A percentile compares a stretch with the other conserved stretches of the same genome.
These are phyloP conservation scores for Aspergillus sp. DNA, from an alignment of 2,329 filamentous ascomycete genomes.

Conservation along the genomic window DNA sequence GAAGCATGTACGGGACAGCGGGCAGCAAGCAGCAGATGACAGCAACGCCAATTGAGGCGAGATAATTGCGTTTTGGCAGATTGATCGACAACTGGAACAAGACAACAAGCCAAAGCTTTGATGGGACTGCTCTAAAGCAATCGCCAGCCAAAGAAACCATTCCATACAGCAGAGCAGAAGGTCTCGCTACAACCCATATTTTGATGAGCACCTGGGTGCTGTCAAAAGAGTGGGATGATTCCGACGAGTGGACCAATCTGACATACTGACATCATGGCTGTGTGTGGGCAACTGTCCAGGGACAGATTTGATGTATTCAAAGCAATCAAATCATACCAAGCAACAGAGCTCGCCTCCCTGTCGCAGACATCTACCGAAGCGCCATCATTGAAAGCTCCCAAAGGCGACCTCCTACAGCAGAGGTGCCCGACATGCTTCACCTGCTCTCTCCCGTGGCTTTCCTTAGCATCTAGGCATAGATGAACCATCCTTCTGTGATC, in stretches of 20 bases:
- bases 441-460: constrained; percentile 43
- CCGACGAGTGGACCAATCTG: constrained; percentile 52
- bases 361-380: constrained; percentile 8
- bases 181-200: constrained; percentile 51
- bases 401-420: constrained; percentile 43
- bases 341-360: constrained; percentile 4
- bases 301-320: constrained; percentile 31
- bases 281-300: constrained; percentile 37
- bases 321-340: constrained; percentile 15
- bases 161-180: constrained; percentile 36
- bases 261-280: constrained; percentile 31
- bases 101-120: constrained; percentile 33
- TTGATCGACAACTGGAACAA: constrained; percentile 28
- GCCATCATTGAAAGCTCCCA: constrained; percentile 34
- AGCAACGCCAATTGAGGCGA: constrained; percentile 10
- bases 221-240: constrained; percentile 37
- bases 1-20: constrained; percentile 47
- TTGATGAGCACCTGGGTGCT: constrained; percentile 20
- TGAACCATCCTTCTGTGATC: constrained; percentile 57
- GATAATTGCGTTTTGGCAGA: constrained; percentile 12
- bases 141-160: constrained; percentile 29
- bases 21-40: constrained; percentile 11
- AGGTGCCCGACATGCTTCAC: constrained; percentile 49
- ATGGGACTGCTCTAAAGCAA: constrained; percentile 21
- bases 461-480: constrained; percentile 35